Evolutionary conservation across 495 filamentous ascomycete species (phyloP).

Genomic region (Neurospora tetrasperma): DNA sequence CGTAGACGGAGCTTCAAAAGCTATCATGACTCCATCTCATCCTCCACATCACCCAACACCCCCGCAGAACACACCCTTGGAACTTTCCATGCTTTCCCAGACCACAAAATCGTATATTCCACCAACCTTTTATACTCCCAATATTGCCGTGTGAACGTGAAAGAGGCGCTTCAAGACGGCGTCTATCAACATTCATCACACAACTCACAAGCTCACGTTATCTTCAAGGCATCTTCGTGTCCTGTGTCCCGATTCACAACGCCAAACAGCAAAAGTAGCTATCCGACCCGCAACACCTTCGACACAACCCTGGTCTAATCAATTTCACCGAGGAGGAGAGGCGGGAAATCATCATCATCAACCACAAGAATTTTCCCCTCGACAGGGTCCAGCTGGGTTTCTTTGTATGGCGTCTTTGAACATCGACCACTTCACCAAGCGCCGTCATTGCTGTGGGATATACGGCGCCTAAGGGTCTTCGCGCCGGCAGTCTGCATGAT

Average conservation of each 20-base stretch:
- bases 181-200: background rate
- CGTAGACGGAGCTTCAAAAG: background rate
- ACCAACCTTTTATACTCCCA: background rate
- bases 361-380: background rate
- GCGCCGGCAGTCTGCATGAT: conserved; percentile 3
- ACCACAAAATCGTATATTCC: background rate
- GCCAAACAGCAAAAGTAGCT: background rate
- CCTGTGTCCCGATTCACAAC: background rate
- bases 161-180: background rate
- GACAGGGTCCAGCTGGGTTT: background rate
- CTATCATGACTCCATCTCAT: background rate
- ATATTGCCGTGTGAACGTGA: background rate
- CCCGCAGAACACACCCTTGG: background rate
- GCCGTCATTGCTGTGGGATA: conserved; percentile 3
- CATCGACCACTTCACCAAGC: background rate
- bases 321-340: background rate
- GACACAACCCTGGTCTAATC: background rate
- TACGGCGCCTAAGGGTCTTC: conserved; percentile 3
- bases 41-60: background rate
- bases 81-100: background rate
- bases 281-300: background rate
- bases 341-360: background rate
- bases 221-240: background rate
- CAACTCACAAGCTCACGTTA: background rate
- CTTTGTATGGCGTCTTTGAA: background rate